Base-by-base conservation (phyloP, 2,329 filamentous ascomycete genomes). In the Aspergillus sp. region DNA sequence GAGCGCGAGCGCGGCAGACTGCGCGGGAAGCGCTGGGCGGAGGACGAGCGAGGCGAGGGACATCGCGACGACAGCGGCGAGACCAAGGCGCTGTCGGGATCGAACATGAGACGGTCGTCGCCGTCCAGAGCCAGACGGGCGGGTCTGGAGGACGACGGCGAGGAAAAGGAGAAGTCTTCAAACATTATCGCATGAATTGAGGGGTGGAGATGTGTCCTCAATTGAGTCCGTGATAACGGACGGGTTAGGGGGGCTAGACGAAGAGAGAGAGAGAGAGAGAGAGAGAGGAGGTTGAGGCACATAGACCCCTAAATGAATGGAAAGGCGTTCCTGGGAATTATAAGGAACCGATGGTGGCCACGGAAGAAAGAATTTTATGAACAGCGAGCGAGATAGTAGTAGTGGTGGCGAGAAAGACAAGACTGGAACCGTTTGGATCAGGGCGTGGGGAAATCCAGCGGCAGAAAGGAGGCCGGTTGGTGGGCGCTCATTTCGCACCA, bases 1-100 rank as follows among this genome's bases (percentile, higher is more conserved):
- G 68, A 68, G 50, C 67, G 68, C 2, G 68, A 64, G 32, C 65
- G 67, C 13, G 65, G 63, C 11, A 65, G 53, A 14, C 61, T 61
- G 50, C 61, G 66, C 13, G 58, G 60, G 36, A 67, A 65, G 17
- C 68, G 67, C 42, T 65, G 62, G n/a, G 64, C 59, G 48, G 51
- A 52, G 30, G 55, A 55, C 3, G 58, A 58, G n/a, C 66, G 65
- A n/a, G 72, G 72, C n/a, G 71, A 75, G 2, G 72, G 69, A 56
- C 71, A 74, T 19, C 71, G 71, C 11, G 73, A 74, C 13, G 72
- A 74, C 36, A 74, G 57, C 6, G 73, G 73, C 11, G 72, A 74
- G 47, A 74, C 66, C 43, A 72, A 50, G 7, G 62, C 56, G 56
- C 69, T 70, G 51, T 73, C 70, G 45, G 65, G 65, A 51, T 73